Percentiles rank a stretch among this genome's conserved stretches.
Evolutionary conservation across 768 basidiomycete genomes (phyloP).

Genomic region (Suillus placidus): DNA sequence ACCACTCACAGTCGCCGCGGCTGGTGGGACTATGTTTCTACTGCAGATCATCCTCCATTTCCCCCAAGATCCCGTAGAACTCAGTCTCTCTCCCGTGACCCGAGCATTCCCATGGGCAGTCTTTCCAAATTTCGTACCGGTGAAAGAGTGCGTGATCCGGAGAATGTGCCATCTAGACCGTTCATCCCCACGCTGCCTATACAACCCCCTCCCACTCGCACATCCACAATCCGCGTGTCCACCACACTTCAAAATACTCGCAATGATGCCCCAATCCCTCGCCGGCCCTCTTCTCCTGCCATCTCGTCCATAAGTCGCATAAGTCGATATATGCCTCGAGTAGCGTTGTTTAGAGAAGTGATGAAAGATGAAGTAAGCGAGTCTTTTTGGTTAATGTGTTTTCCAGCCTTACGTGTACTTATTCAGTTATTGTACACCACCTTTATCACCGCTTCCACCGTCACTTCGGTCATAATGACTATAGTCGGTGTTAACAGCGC

Average conservation of each 20-base stretch:
- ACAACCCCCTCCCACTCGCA: conserved; percentile 11
- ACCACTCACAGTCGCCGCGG: conserved; percentile 35
- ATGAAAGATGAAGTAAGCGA: conserved; percentile 64
- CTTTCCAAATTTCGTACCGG: background rate
- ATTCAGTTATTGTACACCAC: conserved; percentile 56
- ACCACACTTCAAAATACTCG: conserved; percentile 15
- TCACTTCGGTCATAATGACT: conserved; percentile 50
- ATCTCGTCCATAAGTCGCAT: conserved; percentile 44
- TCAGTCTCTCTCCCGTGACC: conserved; percentile 10
- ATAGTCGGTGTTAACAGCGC: conserved; percentile 53
- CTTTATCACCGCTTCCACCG: conserved; percentile 51
- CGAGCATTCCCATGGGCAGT: conserved; percentile 9
- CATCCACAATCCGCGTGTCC: conserved; percentile 22
- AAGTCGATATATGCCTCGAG: conserved; percentile 52
- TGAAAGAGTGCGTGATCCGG: conserved; percentile 4
- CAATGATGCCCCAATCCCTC: conserved; percentile 17
- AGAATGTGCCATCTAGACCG: conserved; percentile 7
- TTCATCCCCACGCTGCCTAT: conserved; percentile 14
- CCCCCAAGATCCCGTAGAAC: conserved; percentile 4
- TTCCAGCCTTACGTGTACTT: background rate
- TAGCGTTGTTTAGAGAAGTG: conserved; percentile 56
- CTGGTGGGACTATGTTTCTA: conserved; percentile 61
- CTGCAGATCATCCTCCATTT: conserved; percentile 16
- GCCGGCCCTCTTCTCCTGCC: conserved; percentile 23
- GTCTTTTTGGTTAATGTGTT: background rate